phyloP scores from a whole-genome alignment of 73 alveolate species.

The Diophrys sp. region DNA sequence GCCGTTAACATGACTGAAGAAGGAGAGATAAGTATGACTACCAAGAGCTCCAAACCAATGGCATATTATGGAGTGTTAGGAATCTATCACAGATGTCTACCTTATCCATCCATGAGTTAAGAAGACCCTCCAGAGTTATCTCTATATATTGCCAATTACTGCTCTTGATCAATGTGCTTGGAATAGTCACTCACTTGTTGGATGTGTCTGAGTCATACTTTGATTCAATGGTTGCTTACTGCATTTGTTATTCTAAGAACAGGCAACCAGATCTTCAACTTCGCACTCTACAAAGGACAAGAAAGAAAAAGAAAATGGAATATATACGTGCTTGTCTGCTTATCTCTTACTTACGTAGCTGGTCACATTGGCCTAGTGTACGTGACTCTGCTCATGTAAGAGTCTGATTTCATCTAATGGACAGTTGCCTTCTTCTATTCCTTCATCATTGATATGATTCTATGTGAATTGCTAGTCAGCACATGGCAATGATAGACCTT shows the following conservation, averaged over 20 bases:
- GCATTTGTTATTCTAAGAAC: not conserved
- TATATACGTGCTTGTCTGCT: not conserved
- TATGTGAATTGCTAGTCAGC: not conserved
- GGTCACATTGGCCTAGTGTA: not conserved
- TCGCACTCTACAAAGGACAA: not conserved
- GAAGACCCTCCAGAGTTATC: not conserved
- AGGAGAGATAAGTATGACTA: no score
- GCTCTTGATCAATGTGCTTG: not conserved
- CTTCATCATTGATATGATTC: not conserved
- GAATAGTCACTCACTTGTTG: not conserved
- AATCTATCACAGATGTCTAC: not conserved
- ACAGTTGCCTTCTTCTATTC: not conserved
- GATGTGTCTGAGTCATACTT: not conserved
- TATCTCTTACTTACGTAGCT: not conserved
- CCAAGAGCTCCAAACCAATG: no score
- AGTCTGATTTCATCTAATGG: not conserved
- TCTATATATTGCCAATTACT: not conserved
- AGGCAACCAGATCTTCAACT: not conserved
- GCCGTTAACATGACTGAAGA: not conserved
- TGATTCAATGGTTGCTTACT: not conserved
- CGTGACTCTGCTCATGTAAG: not conserved
- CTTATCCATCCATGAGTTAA: not conserved
- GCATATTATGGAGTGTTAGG: not conserved
- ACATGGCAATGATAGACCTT: not conserved
- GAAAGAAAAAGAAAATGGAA: not conserved